These are phyloP conservation scores for Funneliformis caledonium DNA, from an alignment of 371 early-diverging fungal species.

Conservation along the genomic window DNA sequence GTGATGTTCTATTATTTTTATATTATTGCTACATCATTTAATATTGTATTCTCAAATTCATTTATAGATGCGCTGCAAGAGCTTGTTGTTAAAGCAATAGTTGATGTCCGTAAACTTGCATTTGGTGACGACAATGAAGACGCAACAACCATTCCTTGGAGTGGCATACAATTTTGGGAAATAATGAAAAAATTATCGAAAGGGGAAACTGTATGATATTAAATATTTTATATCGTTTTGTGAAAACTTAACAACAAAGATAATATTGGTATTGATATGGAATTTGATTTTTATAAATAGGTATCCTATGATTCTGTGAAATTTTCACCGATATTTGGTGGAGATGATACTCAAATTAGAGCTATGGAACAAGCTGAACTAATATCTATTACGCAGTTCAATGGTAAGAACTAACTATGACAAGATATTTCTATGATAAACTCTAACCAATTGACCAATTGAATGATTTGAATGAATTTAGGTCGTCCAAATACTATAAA, in stretches of 20 bases:
- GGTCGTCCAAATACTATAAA: slow-evolving; percentile 76
- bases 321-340: slow-evolving; percentile 78
- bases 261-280: background rate
- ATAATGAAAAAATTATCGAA: slow-evolving; percentile 62
- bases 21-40: background rate
- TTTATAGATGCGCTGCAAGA: slow-evolving; percentile 77
- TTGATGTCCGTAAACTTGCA: slow-evolving; percentile 86
- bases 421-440: background rate
- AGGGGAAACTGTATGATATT: background rate
- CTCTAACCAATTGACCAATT: background rate
- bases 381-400: slow-evolving; percentile 71
- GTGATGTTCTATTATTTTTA: background rate
- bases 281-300: slow-evolving; percentile 34
- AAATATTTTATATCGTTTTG: background rate
- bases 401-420: slow-evolving; percentile 57
- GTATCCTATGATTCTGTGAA: slow-evolving; percentile 80
- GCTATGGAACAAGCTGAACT: slow-evolving; percentile 89
- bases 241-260: background rate
- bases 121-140: slow-evolving; percentile 71
- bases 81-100: slow-evolving; percentile 74
- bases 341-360: slow-evolving; percentile 74
- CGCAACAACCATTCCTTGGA: slow-evolving; percentile 62
- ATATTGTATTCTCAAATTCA: background rate
- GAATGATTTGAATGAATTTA: background rate
- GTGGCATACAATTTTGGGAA: slow-evolving; percentile 78